phyloP scores from a whole-genome alignment of 305 asterid genomes.

The Solanum hybrid region DNA sequence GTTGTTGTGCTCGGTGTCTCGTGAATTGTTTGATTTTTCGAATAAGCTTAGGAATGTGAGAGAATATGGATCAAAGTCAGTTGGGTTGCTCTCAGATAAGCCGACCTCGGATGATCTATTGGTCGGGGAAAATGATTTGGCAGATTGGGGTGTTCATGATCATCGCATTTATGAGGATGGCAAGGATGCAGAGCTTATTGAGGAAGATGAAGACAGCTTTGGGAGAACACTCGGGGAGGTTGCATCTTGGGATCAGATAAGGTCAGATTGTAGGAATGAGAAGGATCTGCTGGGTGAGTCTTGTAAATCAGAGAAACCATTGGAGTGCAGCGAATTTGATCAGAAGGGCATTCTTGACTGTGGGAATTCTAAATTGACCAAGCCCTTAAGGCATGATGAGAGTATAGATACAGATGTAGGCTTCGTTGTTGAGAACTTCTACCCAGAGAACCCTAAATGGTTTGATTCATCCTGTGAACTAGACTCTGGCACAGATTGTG shows the following conservation, averaged over 20 bases:
- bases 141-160: slow-evolving; percentile 81
- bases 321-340: slow-evolving; percentile 65
- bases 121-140: slow-evolving; percentile 91
- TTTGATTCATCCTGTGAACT: slow-evolving; percentile 84
- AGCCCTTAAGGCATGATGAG: slow-evolving; percentile 63
- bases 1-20: slow-evolving; percentile 54
- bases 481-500: slow-evolving; percentile 70
- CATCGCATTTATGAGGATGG: slow-evolving; percentile 81
- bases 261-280: slow-evolving; percentile 51
- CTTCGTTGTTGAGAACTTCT: slow-evolving; percentile 75
- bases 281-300: slow-evolving; percentile 63
- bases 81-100: slow-evolving; percentile 57
- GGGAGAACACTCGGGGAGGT: slow-evolving; percentile 95
- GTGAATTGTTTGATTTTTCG: slow-evolving; percentile 56
- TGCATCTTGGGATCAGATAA: slow-evolving; percentile 89
- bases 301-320: slow-evolving; percentile 82
- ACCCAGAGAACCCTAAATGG: slow-evolving; percentile 91
- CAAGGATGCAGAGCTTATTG: slow-evolving; percentile 77
- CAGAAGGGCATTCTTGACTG: slow-evolving; percentile 67
- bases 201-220: slow-evolving; percentile 94
- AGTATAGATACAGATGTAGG: slow-evolving; percentile 62
- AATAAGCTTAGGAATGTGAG: slow-evolving; percentile 60
- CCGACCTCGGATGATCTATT: slow-evolving; percentile 65
- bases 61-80: slow-evolving; percentile 62
- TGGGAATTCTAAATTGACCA: slow-evolving; percentile 55